Evolutionary conservation across 2,329 filamentous ascomycete species (phyloP).

Genomic region (Coniella lustricola): DNA sequence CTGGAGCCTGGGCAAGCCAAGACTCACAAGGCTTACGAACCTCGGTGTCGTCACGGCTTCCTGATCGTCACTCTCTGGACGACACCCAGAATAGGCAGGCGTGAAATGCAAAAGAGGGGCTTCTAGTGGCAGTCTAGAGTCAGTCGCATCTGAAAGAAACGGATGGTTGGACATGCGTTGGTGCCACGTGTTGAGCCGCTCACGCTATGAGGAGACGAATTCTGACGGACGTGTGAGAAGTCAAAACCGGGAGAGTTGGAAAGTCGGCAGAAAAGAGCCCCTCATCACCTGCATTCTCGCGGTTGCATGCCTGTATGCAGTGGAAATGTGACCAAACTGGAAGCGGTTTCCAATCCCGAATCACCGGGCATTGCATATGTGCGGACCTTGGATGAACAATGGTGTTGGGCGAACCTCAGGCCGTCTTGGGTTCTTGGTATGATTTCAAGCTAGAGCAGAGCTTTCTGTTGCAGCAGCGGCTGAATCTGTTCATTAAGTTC

Average conservation of each 20-base stretch:
- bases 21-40: no score
- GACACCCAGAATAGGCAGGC: no score
- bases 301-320: not conserved
- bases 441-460: no score
- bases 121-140: not conserved
- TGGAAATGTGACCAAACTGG: not conserved
- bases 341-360: not conserved
- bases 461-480: no score
- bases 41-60: no score
- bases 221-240: not conserved
- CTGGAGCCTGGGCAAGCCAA: no score
- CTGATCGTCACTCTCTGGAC: no score
- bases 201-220: not conserved
- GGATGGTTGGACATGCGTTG: not conserved
- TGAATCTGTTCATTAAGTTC: no score
- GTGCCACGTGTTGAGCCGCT: not conserved
- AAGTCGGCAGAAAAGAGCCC: not conserved
- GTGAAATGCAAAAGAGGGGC: not conserved
- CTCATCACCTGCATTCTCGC: not conserved
- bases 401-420: no score
- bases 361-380: not conserved
- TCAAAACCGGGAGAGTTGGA: not conserved
- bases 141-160: not conserved
- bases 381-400: no score
- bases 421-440: no score